phyloP scores from a whole-genome alignment of 1,139 yeast genomes.

The Scheffersomyces segobiensis region DNA sequence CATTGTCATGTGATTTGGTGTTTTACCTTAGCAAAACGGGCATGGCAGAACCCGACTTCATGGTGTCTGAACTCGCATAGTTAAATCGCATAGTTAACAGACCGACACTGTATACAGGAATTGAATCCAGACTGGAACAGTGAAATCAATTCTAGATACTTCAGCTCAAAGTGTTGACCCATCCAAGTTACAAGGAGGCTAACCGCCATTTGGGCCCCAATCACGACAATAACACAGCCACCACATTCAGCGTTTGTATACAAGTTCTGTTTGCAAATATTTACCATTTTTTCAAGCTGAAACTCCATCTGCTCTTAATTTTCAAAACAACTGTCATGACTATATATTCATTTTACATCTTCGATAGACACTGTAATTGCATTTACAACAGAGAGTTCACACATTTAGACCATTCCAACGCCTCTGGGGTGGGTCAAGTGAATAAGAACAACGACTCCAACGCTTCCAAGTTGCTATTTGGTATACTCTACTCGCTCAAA shows the following conservation, averaged over 20 bases:
- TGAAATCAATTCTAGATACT: not conserved
- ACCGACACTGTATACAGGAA: not conserved
- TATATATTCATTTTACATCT: conserved; percentile 82
- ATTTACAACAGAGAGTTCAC: conserved; percentile 68
- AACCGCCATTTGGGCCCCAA: not conserved
- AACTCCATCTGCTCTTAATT: not conserved
- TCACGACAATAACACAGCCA: not conserved
- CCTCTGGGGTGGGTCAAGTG: conserved; percentile 16
- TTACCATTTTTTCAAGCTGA: not conserved
- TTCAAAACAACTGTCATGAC: conserved; percentile 2
- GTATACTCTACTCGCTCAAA: conserved; percentile 79
- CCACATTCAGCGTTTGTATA: not conserved
- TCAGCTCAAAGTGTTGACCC: not conserved
- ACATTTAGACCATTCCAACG: conserved; percentile 19
- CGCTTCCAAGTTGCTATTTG: conserved; percentile 78
- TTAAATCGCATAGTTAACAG: not conserved
- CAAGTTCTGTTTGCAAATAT: not conserved
- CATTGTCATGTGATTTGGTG: not conserved
- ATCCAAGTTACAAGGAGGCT: not conserved
- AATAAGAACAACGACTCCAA: conserved; percentile 63
- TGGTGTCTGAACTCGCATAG: not conserved
- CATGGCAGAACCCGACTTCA: not conserved
- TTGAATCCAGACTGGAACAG: not conserved
- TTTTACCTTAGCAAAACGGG: not conserved
- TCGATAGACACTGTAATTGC: conserved; percentile 86